These are phyloP conservation scores for Sordariomycetes sp. DNA, from an alignment of 2,329 filamentous ascomycete species.

Conservation along the genomic window DNA sequence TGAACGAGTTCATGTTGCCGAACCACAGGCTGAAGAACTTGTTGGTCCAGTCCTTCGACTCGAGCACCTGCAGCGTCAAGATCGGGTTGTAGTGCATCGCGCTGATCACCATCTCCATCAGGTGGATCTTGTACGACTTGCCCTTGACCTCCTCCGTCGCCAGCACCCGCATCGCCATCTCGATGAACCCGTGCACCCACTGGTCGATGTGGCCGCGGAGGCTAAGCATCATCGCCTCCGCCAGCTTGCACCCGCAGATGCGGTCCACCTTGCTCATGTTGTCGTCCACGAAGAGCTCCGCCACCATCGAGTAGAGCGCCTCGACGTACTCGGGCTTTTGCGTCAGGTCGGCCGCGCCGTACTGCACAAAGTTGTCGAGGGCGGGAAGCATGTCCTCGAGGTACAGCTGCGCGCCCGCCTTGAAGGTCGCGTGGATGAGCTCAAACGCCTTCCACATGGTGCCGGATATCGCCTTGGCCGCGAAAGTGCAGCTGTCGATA, in stretches of 20 bases:
- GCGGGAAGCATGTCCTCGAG: constrained; percentile 98
- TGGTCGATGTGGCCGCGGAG: constrained; percentile 80
- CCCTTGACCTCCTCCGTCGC: constrained; percentile 68
- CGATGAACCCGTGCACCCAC: constrained; percentile 80
- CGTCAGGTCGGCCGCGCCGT: constrained; percentile 68
- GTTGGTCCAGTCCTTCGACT: constrained; percentile 89
- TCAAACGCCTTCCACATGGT: constrained; percentile 99
- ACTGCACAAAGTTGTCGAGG: constrained; percentile 95
- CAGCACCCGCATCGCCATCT: constrained; percentile 77
- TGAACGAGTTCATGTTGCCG: constrained; percentile 87
- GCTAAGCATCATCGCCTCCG: constrained; percentile 94
- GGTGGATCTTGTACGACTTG: constrained; percentile 87
- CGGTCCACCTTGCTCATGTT: constrained; percentile 90
- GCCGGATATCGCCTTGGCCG: constrained; percentile 86
- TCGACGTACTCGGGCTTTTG: constrained; percentile 80
- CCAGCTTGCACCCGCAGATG: constrained; percentile 95
- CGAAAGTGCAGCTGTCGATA: constrained; percentile 97
- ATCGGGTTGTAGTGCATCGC: constrained; percentile 93
- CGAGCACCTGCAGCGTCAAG: constrained; percentile 76
- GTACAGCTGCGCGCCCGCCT: constrained; percentile 91
- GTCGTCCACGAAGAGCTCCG: constrained; percentile 85
- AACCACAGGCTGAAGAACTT: constrained; percentile 99
- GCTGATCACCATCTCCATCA: constrained; percentile 99
- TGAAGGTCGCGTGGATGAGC: constrained; percentile 93
- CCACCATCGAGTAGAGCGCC: constrained; percentile 86